Conservation (phyloP, 1,139 yeast species). For the Meyerozyma guilliermondii region DNA sequence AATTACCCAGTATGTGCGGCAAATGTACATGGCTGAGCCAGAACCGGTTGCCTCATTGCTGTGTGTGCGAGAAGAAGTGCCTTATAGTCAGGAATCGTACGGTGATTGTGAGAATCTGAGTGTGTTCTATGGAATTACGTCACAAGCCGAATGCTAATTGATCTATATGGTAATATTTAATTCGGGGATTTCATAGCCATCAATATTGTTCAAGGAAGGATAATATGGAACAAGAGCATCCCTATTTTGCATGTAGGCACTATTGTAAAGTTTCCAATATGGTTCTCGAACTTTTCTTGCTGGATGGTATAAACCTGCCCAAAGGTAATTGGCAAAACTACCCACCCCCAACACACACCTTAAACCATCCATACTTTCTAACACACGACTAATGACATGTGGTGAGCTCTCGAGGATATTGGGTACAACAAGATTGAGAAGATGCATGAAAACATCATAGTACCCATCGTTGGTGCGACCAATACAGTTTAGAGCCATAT, state of each 20-base stretch:
- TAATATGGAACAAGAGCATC: conserved; percentile 82
- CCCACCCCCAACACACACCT: conserved; percentile 77
- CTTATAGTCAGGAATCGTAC: neutral
- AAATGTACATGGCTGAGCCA: conserved; percentile 33
- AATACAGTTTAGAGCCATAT: conserved; percentile 72
- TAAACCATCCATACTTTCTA: conserved; percentile 77
- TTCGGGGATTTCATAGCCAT: conserved; percentile 27
- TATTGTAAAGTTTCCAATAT: conserved; percentile 82
- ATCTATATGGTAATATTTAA: conserved; percentile 28
- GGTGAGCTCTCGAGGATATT: conserved; percentile 92
- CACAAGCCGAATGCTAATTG: neutral
- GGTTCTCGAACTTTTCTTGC: conserved; percentile 81
- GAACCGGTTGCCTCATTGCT: conserved; percentile 13
- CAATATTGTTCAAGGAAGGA: conserved; percentile 36
- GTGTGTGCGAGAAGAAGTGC: neutral
- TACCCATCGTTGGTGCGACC: conserved; percentile 77
- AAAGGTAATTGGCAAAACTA: conserved; percentile 62
- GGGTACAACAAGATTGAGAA: conserved; percentile 71
- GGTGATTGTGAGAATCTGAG: neutral
- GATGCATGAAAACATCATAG: conserved; percentile 55
- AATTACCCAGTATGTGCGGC: conserved; percentile 42
- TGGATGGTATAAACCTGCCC: conserved; percentile 92
- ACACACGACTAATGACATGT: conserved; percentile 78
- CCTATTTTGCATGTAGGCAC: conserved; percentile 66
- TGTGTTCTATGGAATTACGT: neutral